Percentiles rank a stretch among this genome's conserved stretches.
These are phyloP conservation scores for Agroathelia rolfsii DNA, from an alignment of 1,284 basidiomycete species.

Conservation along the genomic window DNA sequence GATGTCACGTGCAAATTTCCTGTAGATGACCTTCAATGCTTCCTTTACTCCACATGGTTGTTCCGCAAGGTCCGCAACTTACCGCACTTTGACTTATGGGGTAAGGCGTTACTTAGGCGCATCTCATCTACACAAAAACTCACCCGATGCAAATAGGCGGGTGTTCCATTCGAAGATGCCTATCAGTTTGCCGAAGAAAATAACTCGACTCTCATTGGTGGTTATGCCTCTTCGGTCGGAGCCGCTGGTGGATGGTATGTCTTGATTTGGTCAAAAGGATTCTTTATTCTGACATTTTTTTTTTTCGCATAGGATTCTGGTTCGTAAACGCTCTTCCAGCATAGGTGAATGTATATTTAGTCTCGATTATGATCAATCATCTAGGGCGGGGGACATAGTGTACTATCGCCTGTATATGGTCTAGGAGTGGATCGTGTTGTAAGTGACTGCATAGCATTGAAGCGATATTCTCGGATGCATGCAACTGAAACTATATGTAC, in stretches of 20 bases:
- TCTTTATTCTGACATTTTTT: conserved; percentile 3
- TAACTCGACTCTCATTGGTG: conserved; percentile 12
- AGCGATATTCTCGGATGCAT: neutral
- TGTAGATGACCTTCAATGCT: conserved; percentile 3
- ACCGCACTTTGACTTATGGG: neutral
- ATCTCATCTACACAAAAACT: too few relatives aligned
- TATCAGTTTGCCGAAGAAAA: conserved; percentile 12
- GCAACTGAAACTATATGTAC: neutral
- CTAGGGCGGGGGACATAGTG: conserved; percentile 17
- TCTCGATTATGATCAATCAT: too few relatives aligned
- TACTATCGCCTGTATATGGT: conserved; percentile 14
- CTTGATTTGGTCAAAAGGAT: conserved; percentile 1
- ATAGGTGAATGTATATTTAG: too few relatives aligned
- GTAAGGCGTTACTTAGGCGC: too few relatives aligned
- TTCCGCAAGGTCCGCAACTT: conserved; percentile 8
- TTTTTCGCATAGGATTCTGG: too few relatives aligned
- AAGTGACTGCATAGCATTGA: neutral
- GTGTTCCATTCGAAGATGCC: conserved; percentile 9
- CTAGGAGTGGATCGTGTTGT: conserved; percentile 17
- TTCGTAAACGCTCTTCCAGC: too few relatives aligned
- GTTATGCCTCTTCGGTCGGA: conserved; percentile 11
- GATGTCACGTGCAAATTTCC: neutral
- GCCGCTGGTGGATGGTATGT: conserved; percentile 13
- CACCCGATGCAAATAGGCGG: conserved; percentile 7
- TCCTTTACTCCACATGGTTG: conserved; percentile 6